These are phyloP conservation scores for Aspergillus sp. DNA, from an alignment of 2,329 filamentous ascomycete genomes.

Conservation along the genomic window DNA sequence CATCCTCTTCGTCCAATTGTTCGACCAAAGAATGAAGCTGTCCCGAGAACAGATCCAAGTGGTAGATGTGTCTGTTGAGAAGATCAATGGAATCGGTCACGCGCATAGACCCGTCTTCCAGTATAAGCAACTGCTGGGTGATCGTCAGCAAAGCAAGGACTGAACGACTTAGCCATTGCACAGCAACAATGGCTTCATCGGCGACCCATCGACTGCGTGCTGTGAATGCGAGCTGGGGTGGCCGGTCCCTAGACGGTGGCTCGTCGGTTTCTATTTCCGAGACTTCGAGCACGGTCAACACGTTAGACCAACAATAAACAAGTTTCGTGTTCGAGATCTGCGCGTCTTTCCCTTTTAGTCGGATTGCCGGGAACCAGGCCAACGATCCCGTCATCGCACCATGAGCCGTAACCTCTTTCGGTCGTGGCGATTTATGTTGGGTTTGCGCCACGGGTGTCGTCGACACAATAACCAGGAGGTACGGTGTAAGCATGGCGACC, in stretches of 20 bases:
- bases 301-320: constrained; percentile 97
- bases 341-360: constrained; percentile 68
- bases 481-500: constrained; percentile 92
- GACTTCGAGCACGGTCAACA: constrained; percentile 88
- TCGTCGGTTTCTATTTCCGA: constrained; percentile 57
- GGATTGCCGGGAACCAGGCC: constrained; percentile 96
- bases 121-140: constrained; percentile 82
- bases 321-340: constrained; percentile 69
- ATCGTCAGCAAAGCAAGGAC: constrained; percentile 89
- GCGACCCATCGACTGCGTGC: constrained; percentile 84
- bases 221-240: constrained; percentile 69
- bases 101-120: constrained; percentile 82
- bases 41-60: constrained; percentile 79
- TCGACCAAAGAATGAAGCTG: constrained; percentile 83
- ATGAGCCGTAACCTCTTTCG: constrained; percentile 84
- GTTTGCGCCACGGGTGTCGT: constrained; percentile 95
- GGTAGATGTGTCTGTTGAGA: constrained; percentile 85
- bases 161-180: constrained; percentile 93
- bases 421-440: constrained; percentile 84
- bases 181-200: constrained; percentile 89
- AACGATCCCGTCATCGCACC: constrained; percentile 88
- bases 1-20: constrained; percentile 77
- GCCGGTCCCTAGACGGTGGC: constrained; percentile 65
- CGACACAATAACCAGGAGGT: constrained; percentile 91
- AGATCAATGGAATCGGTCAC: constrained; percentile 94